Percentiles rank a stretch among this genome's conserved stretches.
These are phyloP conservation scores for Ogataea hybrid DNA, from an alignment of 1,139 yeast species.

Conservation along the genomic window DNA sequence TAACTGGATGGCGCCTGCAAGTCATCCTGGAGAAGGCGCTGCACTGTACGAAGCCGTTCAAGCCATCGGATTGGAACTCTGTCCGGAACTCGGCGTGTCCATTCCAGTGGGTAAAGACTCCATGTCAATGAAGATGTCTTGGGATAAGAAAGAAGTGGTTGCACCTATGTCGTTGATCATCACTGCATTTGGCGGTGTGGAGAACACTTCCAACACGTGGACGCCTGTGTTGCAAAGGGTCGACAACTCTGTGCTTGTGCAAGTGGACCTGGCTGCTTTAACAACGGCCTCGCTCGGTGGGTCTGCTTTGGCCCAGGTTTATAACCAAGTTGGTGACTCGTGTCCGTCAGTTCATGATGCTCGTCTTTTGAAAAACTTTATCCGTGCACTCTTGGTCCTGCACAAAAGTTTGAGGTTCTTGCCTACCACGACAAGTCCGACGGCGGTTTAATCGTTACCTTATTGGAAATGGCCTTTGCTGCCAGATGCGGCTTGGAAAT, in stretches of 20 bases:
- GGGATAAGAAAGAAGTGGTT: conserved; percentile 91
- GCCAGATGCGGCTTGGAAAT: conserved; percentile 80
- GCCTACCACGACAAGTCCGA: conserved; percentile 97
- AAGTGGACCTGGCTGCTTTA: conserved; percentile 74
- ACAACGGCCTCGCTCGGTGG: conserved; percentile 75
- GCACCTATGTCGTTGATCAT: conserved; percentile 92
- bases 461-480: conserved; percentile 96
- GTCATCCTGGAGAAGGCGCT: conserved; percentile 94
- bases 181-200: conserved; percentile 90
- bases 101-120: conserved; percentile 99
- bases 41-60: conserved; percentile 95
- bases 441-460: conserved; percentile 89
- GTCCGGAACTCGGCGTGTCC: conserved; percentile 88
- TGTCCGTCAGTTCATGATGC: conserved; percentile 84
- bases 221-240: conserved; percentile 72
- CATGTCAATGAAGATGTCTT: conserved; percentile 99
- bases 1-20: conserved; percentile 99
- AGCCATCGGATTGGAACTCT: conserved; percentile 91
- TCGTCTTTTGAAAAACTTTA: conserved; percentile 60
- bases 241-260: conserved; percentile 60
- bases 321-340: conserved; percentile 75
- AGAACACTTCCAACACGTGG: conserved; percentile 88
- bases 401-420: conserved; percentile 69
- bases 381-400: conserved; percentile 64
- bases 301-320: conserved; percentile 93